These are phyloP conservation scores for Tuber magnatum DNA, from an alignment of 495 filamentous ascomycete genomes.

Conservation along the genomic window DNA sequence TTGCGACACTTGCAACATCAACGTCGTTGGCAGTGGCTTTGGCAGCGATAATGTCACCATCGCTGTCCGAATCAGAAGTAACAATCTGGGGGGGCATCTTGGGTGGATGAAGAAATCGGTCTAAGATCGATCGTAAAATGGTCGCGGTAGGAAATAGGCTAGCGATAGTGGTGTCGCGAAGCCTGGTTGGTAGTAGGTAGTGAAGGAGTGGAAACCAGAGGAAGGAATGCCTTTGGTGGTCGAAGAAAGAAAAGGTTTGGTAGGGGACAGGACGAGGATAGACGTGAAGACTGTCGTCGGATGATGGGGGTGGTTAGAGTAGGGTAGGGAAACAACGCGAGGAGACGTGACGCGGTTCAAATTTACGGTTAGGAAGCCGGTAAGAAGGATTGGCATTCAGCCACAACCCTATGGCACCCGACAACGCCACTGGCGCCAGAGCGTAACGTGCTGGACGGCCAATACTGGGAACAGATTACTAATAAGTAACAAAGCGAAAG, in stretches of 20 bases:
- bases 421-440: too few relatives aligned
- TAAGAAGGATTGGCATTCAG: not conserved
- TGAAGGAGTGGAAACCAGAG: not conserved
- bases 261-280: not conserved
- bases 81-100: conserved; percentile 34
- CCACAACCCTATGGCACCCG: too few relatives aligned
- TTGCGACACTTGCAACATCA: not conserved
- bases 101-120: not conserved
- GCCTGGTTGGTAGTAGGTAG: not conserved
- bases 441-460: too few relatives aligned
- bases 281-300: not conserved
- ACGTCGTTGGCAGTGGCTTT: conserved; percentile 28
- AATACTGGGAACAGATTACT: too few relatives aligned
- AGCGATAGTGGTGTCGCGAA: not conserved
- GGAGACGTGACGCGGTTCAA: conserved; percentile 4
- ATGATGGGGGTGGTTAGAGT: not conserved
- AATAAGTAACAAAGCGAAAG: too few relatives aligned
- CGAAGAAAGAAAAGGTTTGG: not conserved
- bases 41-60: conserved; percentile 33
- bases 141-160: not conserved
- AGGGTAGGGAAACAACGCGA: conserved; percentile 3
- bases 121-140: not conserved
- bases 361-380: not conserved
- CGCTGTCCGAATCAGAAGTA: conserved; percentile 32
- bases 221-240: not conserved